Base-by-base conservation (phyloP, 2,329 filamentous ascomycete species). In the Elsinoe necatrix region DNA sequence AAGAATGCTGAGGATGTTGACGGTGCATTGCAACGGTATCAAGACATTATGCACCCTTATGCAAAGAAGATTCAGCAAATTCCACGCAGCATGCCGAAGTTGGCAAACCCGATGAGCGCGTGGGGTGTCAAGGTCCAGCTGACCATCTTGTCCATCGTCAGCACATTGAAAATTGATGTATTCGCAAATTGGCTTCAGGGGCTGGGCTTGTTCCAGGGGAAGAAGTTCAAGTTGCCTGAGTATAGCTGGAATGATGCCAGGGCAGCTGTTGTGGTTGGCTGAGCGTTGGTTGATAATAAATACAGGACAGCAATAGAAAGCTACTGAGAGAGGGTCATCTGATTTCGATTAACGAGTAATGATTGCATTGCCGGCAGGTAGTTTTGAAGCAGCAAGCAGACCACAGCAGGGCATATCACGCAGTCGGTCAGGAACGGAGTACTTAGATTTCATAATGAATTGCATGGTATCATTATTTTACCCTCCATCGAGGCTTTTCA, bases 11-110 rank as follows among this genome's bases (percentile, higher is more conserved):
- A 45, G 14, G 54, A 56, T 27, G 54, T 56, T 6, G 25, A 29
- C 9, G 54, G 29, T 16, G 54, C 54, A 41, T 23, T 56, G 41
- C 37, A 37, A 16, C 23, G 41, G 54, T 56, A 56, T 18, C 20
- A 56, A 25, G 54, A 37, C 20, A 37, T 56, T 25, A 56, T 56
- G 54, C 54, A 45, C n/a, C 54, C 54, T 2, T 56, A 56, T 20
- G 54, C 42, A 7, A 42, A 35, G 39, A 56, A 56, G 54, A 23
- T 56, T 8, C 54, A 56, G 41, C 29, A 56, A 18, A 42, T 56
- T 25, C 54, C 54, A 6, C 16, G 23, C n/a, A 45, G 29, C n/a
- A 37, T 48, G 41, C 54, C 54, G 1, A 48, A 56, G 42, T 12
- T 56, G 37, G 54, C 41, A 14, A 56, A 56, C 25, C 39, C 39